Base-by-base conservation (phyloP, 345 rosid species). In the Noccaea caerulescens region DNA sequence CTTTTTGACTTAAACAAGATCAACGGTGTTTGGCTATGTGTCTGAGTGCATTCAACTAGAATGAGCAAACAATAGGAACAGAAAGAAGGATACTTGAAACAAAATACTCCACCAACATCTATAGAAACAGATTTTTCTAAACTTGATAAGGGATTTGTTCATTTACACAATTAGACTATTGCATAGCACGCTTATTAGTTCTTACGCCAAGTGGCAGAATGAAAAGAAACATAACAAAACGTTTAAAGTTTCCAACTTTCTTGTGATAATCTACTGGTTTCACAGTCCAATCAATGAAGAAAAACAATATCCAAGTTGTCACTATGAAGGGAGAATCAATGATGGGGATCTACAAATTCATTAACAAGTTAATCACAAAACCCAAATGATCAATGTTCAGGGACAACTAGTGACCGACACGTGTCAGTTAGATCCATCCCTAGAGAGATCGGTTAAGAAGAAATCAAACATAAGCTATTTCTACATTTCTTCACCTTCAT, bases 401-500 rank as follows among this genome's bases (percentile, higher is more conserved):
- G 12, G 4, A 23, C 37, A 65, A 38, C 27, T 9, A 14, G 49
- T 50, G 12, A 7, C 10, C 49, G 52, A 66, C 66, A 65, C 54
- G 61, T 59, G 68, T 34, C 53, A 59, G 25, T 47, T 68, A 60
- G 30, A 20, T 41, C 27, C 20, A 25, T 68, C 10, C 14, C 49
- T 61, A 27, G 25, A 44, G 43, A 75, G 63, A 38, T 42, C 54
- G 3, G 10, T 23, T 23, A 10, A 11, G 12, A 55, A 10, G 32
- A 38, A 56, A 39, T 34, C 55, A 41, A 46, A 46, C 39, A 53
- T 63, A 37, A 39, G 27, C 16, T 54, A 56, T 18, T 4, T 27
- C 53, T 8, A 75, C 32, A 47, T 47, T 45, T 54, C 59, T 62
- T 46, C 20, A 69, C 20, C 69, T 55, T 16, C 20, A 55, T 2